Evolutionary conservation across 805 yeast genomes (phyloP).

Genomic region (Saccharomyces jurei): DNA sequence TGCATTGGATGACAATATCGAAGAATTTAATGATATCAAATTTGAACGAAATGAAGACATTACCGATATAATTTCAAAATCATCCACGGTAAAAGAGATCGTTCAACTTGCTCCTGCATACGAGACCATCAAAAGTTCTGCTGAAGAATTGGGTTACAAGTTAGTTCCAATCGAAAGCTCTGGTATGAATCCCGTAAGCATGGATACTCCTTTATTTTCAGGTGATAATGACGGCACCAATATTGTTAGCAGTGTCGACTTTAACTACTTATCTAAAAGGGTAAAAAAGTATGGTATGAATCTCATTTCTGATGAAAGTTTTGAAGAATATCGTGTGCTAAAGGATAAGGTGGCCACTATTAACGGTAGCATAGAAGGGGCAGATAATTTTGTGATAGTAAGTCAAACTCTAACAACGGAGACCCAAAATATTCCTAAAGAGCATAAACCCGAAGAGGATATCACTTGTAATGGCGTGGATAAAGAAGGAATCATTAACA

Average conservation of each 20-base stretch:
- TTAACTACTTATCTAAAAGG: conserved; percentile 10
- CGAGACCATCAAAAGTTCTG: conserved; percentile 7
- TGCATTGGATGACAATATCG: not conserved
- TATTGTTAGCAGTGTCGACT: conserved; percentile 3
- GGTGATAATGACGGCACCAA: conserved; percentile 7
- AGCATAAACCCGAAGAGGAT: not conserved
- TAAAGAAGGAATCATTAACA: conserved; percentile 10
- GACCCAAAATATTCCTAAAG: not conserved
- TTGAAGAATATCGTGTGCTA: conserved; percentile 3
- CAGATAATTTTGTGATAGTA: not conserved
- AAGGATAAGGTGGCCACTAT: not conserved
- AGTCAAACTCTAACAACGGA: conserved; percentile 7
- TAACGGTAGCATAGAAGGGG: not conserved
- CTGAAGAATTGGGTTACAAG: conserved; percentile 10
- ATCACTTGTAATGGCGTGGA: conserved; percentile 4
- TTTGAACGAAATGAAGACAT: not conserved
- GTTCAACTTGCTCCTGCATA: not conserved
- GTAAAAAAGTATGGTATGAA: conserved; percentile 22
- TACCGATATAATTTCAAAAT: conserved; percentile 4
- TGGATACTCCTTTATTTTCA: not conserved
- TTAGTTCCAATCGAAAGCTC: conserved; percentile 7
- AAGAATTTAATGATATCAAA: conserved; percentile 1
- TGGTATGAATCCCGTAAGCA: not conserved
- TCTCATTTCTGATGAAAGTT: conserved; percentile 8
- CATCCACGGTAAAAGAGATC: conserved; percentile 6